Evolutionary conservation across 208 protist species (phyloP).

Genomic region (Herpetomonas muscarum): DNA sequence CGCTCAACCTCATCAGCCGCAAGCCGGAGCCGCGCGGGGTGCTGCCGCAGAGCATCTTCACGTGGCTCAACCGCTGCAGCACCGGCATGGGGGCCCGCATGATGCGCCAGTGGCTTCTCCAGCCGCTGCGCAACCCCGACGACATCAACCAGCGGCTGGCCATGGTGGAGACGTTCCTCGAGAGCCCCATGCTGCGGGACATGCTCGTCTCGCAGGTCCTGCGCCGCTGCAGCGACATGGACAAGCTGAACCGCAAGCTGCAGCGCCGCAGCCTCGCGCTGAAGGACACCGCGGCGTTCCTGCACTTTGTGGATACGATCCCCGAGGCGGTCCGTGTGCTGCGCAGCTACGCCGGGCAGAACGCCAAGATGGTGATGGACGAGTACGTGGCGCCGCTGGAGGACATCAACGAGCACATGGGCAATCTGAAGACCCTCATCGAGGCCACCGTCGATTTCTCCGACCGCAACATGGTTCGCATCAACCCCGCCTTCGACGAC

Average conservation of each 20-base stretch:
- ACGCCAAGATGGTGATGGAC: slow-evolving; percentile 74
- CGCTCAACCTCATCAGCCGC: slow-evolving; percentile 88
- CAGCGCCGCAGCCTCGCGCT: slow-evolving; percentile 72
- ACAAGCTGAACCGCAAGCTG: slow-evolving; percentile 90
- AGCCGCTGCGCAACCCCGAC: slow-evolving; percentile 91
- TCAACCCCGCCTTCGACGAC: slow-evolving; percentile 94
- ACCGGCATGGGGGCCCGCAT: slow-evolving; percentile 95
- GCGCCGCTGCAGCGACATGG: slow-evolving; percentile 91
- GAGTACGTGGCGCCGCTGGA: slow-evolving; percentile 84
- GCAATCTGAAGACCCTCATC: slow-evolving; percentile 79
- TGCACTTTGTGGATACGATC: slow-evolving; percentile 77
- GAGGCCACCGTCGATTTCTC: slow-evolving; percentile 75
- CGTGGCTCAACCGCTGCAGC: slow-evolving; percentile 94
- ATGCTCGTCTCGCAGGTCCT: slow-evolving; percentile 78
- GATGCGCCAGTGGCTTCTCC: slow-evolving; percentile 96
- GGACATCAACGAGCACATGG: slow-evolving; percentile 81
- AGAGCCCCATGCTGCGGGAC: slow-evolving; percentile 85
- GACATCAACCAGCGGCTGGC: slow-evolving; percentile 92
- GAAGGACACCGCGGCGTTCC: slow-evolving; percentile 86
- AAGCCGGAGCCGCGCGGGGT: slow-evolving; percentile 75
- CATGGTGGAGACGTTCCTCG: slow-evolving; percentile 92
- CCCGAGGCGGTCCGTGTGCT: slow-evolving; percentile 66
- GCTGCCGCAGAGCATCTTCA: slow-evolving; percentile 83
- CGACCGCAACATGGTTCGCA: slow-evolving; percentile 70
- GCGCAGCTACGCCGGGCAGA: slow-evolving; percentile 48